Base-by-base conservation (phyloP, 2,329 filamentous ascomycete species). In the Sclerotinia spermophila region DNA sequence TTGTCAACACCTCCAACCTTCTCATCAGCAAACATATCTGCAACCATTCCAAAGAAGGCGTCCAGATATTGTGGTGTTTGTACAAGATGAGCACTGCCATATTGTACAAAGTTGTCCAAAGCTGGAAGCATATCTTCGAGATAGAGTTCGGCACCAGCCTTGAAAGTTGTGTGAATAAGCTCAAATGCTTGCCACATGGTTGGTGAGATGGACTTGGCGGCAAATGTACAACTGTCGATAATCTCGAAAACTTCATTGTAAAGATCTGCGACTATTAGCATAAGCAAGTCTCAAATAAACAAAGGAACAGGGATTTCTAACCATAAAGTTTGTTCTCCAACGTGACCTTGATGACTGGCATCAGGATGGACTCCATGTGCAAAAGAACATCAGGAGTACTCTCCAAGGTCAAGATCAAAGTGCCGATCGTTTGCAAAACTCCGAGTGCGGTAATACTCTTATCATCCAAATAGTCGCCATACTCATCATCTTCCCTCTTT, bases 161-260 rank as follows among this genome's bases (percentile, higher is more conserved):
- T 98, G 85, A 99, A 99, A 1, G 95, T 97, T 75, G 92, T 89
- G 82, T 98, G 95, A 74, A 99, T 96, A 59, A 98, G 87, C 82
- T 97, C 94, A 80, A 99, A 99, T 2, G 96, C 95, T 81, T 95
- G 90, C 96, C 96, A 99, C 96, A 99, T 99, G 56, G 93, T 97
- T 15, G 91, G 89, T 1, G 96, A 97, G 76, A 99, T 98, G 71
- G 89, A 88, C 85, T 98, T 99, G 73, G 96, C 95, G 17, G 96
- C 93, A 80, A 98, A 99, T 11, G 96, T 99, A 85, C 96, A 99
- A 85, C 94, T 97, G 81, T 99, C 96, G 76, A 99, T 97, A 77
- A 99, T 99, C 82, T 99, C 96, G 76, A 99, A 99, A 7, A 98
- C 89, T 80, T 99, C 96, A 80, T 98, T 99, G 82, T 97, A 99